Conservation (phyloP, 2,329 filamentous ascomycete species). For the Penicillium sp. region DNA sequence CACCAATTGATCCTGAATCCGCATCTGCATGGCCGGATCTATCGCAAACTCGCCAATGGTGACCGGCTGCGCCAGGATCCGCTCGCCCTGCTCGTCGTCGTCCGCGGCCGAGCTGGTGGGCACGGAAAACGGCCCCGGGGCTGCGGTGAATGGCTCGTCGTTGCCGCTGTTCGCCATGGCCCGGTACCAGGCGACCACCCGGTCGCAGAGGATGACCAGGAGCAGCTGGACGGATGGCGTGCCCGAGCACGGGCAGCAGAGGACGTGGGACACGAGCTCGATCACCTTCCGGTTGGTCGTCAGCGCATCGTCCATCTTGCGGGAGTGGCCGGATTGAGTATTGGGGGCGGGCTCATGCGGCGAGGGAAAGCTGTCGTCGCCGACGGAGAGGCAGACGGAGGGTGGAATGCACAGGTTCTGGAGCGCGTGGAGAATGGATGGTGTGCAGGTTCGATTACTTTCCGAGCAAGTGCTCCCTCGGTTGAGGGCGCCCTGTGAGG, state of each 20-base stretch:
- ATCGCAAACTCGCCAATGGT: conserved; percentile 1
- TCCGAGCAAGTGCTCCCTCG: neutral
- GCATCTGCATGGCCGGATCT: neutral
- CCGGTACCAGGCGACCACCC: conserved; percentile 1
- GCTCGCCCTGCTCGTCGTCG: conserved; percentile 1
- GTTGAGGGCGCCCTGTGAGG: neutral
- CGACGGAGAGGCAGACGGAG: neutral
- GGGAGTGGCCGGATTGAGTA: neutral
- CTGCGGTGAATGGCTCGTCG: too few species aligned
- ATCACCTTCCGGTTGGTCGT: conserved; percentile 1
- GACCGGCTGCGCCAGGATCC: conserved; percentile 1
- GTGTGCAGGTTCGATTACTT: neutral
- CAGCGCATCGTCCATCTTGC: conserved; percentile 7
- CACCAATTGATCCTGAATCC: conserved; percentile 1
- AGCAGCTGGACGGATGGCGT: conserved; percentile 1
- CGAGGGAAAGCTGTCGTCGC: neutral
- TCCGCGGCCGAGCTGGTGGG: neutral
- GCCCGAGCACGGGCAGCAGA: neutral
- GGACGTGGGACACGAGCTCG: neutral
- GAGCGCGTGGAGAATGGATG: neutral
- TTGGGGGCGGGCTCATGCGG: neutral
- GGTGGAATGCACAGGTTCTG: conserved; percentile 3
- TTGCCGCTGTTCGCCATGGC: conserved; percentile 1
- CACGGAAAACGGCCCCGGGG: too few species aligned
- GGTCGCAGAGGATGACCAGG: conserved; percentile 1